These are phyloP conservation scores for Staphylotrichum longicolle DNA, from an alignment of 495 filamentous ascomycete genomes.

Conservation along the genomic window DNA sequence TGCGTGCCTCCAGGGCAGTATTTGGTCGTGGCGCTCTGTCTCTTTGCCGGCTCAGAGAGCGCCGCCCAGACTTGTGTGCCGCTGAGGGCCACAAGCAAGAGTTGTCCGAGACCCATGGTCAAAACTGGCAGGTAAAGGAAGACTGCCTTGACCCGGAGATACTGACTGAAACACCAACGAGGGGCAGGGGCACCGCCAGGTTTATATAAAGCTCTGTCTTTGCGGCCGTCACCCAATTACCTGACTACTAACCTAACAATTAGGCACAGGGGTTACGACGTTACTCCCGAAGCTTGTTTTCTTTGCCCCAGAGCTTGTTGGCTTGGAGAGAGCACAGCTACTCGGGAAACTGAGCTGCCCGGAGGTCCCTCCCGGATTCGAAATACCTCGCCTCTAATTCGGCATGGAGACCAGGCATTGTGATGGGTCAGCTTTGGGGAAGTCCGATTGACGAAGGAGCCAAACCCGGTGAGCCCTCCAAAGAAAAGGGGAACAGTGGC, in stretches of 20 bases:
- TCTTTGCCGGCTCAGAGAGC: slow-evolving; percentile 19
- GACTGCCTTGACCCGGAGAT: no score
- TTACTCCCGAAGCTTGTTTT: no score
- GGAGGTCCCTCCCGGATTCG: neutral
- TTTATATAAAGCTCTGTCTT: neutral
- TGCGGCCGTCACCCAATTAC: no score
- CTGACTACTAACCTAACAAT: no score
- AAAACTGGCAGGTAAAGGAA: neutral
- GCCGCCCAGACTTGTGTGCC: slow-evolving; percentile 18
- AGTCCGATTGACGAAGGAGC: slow-evolving; percentile 22
- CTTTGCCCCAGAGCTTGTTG: no score
- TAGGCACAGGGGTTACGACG: no score
- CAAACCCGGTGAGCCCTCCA: no score
- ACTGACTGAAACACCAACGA: neutral
- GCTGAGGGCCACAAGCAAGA: slow-evolving; percentile 25
- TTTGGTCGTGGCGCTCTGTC: slow-evolving; percentile 29
- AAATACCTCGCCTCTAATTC: neutral
- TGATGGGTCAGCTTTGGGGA: slow-evolving; percentile 22
- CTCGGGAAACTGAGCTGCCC: neutral
- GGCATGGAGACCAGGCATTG: neutral
- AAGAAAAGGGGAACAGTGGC: no score
- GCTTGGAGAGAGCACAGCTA: no score
- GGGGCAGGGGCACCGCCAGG: neutral
- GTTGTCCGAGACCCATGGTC: slow-evolving; percentile 21
- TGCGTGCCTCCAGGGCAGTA: slow-evolving; percentile 40